These are phyloP conservation scores for Tieghemiomyces parasiticus DNA, from an alignment of 192 early-diverging fungal genomes.

Conservation along the genomic window DNA sequence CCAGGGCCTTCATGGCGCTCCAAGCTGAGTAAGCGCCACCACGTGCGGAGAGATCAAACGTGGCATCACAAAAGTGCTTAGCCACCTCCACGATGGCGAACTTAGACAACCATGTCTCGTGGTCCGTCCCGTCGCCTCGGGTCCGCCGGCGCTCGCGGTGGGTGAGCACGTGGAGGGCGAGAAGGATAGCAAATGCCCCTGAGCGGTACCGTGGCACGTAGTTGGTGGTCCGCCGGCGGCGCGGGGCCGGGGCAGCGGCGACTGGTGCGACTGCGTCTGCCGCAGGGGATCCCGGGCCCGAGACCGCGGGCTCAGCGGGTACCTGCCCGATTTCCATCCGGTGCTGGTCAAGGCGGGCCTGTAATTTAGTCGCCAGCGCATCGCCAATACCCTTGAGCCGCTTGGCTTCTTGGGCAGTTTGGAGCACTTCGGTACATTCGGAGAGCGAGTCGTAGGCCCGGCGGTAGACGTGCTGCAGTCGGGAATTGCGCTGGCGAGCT, in stretches of 20 bases:
- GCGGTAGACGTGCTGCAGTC: constrained; percentile 28
- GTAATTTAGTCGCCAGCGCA: constrained; percentile 29
- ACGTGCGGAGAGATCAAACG: constrained; percentile 37
- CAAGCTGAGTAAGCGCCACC: constrained; percentile 56
- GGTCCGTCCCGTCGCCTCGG: too few relatives aligned
- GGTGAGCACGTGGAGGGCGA: constrained; percentile 36
- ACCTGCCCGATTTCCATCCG: constrained; percentile 29
- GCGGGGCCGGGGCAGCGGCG: too few relatives aligned
- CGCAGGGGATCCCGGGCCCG: too few relatives aligned
- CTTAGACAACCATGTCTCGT: constrained; percentile 40
- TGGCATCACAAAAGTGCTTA: constrained; percentile 48
- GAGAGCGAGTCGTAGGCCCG: constrained; percentile 47
- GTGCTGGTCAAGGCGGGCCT: constrained; percentile 33
- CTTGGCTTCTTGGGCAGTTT: constrained; percentile 39
- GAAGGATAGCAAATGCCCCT: constrained; percentile 66
- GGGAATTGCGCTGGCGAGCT: constrained; percentile 26
- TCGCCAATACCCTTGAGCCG: constrained; percentile 52
- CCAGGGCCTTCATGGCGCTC: constrained; percentile 57
- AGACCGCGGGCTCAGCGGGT: constrained; percentile 14
- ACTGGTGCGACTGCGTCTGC: too few relatives aligned
- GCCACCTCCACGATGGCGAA: constrained; percentile 45
- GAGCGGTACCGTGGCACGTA: constrained; percentile 70
- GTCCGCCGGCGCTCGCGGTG: too few relatives aligned
- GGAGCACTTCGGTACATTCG: constrained; percentile 37
- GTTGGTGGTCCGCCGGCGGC: constrained; percentile 1